Base-by-base conservation (phyloP, 495 filamentous ascomycete genomes). In the Aspergillus hancockii region DNA sequence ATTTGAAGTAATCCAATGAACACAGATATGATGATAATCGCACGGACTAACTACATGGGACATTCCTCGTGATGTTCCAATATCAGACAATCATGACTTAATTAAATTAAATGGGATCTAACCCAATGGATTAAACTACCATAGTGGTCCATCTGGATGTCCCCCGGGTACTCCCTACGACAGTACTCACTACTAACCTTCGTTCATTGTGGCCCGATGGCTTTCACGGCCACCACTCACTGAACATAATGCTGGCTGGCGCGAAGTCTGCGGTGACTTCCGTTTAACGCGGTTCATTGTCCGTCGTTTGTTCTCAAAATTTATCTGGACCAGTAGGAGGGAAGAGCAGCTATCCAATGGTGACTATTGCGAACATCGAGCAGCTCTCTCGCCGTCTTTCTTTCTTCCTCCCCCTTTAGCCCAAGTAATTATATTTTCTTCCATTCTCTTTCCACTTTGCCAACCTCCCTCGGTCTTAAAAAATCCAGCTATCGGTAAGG, bases 281-380 rank as follows among this genome's bases (percentile, higher is more conserved):
- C 36, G 36, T 49, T 55, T 54, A 28, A 47, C 54, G 47, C 34
- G 36, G 30, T 51, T 36, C 54, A 49, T 57, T 57, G 43, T 57
- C 36, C 54, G 31, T 23, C 25, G 41, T 45, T 47, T 57, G 54
- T 14, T 47, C 12, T 49, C 21, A 10, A 31, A 25, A 13, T 23
- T 21, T 31, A 4, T 22, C 10, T 38, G 31, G 50, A 38, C 14
- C 23, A 47, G 43, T 47, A 23, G 12, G 41, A 21, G 41, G 2
- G 2, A 1, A 6, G 14, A 12, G 25, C n/a, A 31, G 14, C 2
- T 34, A 32, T n/a, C 14, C 49, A 31, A 31, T 28, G 7, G 31
- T 46, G 55, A 34, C 50, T 51, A 49, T 58, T 58, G 55, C 49
- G 53, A 43, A 25, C 50, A 54, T 58, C 41, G 25, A 36, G 13